Conservation (phyloP, 176 grass and related monocot species). For the Ampelocalamus luodianensis region DNA sequence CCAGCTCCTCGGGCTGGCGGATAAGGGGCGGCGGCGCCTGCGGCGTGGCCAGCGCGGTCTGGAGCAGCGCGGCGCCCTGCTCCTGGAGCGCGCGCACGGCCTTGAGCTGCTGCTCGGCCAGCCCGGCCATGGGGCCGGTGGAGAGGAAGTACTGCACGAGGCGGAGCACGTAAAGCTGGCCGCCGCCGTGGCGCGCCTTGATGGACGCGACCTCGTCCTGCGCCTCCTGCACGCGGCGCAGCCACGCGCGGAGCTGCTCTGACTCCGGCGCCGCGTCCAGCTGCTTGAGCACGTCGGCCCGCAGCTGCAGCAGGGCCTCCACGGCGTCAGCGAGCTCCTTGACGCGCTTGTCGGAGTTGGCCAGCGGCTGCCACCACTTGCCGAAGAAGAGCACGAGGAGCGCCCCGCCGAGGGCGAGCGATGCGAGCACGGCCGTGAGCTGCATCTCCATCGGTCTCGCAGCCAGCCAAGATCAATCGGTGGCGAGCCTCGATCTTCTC, state of each 20-base stretch:
- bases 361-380: conserved; percentile 71
- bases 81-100: conserved; percentile 42
- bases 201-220: conserved; percentile 55
- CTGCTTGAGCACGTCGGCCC: conserved; percentile 38
- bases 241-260: conserved; percentile 56
- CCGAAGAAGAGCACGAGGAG: conserved; percentile 53
- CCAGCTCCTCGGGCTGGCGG: conserved; percentile 50
- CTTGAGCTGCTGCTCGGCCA: conserved; percentile 55
- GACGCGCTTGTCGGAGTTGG: conserved; percentile 45
- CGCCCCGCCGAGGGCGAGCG: conserved; percentile 58
- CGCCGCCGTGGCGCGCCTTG: conserved; percentile 47
- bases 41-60: conserved; percentile 45
- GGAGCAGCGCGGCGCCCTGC: conserved; percentile 46
- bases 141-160: conserved; percentile 56
- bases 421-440: conserved; percentile 43
- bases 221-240: conserved; percentile 53
- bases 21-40: conserved; percentile 50
- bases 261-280: conserved; percentile 21
- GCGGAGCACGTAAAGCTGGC: conserved; percentile 56
- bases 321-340: conserved; percentile 54
- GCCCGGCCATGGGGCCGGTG: conserved; percentile 36
- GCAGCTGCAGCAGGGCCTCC: conserved; percentile 46
- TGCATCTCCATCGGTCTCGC: conserved; percentile 51
- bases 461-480: not conserved
- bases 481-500: not conserved